Percentiles rank a stretch among this genome's conserved stretches.
Evolutionary conservation across 805 yeast genomes (phyloP).

Genomic region (Wickerhamiella lipophila): DNA sequence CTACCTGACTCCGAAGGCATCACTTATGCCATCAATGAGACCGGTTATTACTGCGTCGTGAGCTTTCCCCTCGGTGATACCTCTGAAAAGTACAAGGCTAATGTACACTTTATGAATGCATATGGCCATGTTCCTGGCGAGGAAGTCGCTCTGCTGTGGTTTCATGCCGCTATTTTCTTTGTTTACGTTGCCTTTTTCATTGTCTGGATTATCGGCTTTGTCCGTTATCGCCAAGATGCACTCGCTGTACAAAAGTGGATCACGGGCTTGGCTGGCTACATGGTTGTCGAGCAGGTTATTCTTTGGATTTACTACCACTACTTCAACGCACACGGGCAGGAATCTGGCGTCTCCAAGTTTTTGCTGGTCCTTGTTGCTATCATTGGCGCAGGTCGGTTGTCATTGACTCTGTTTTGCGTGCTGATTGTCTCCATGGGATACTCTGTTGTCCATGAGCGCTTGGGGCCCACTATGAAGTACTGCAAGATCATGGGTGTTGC

Average conservation of each 20-base stretch:
- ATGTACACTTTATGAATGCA: conserved; percentile 79
- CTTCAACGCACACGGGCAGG: conserved; percentile 47
- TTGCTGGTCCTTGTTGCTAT: conserved; percentile 69
- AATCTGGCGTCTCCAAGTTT: conserved; percentile 43
- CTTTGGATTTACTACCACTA: conserved; percentile 88
- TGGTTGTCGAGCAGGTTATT: conserved; percentile 71
- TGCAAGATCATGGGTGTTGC: conserved; percentile 47
- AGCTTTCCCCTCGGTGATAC: conserved; percentile 39
- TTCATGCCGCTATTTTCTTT: conserved; percentile 75
- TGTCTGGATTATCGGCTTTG: conserved; percentile 74
- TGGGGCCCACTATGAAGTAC: conserved; percentile 66
- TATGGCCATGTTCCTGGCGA: conserved; percentile 82
- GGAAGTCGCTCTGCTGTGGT: conserved; percentile 81
- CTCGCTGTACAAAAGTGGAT: conserved; percentile 84
- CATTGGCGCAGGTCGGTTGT: conserved; percentile 65
- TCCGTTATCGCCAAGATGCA: conserved; percentile 73
- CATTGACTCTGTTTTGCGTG: conserved; percentile 78
- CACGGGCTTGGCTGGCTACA: conserved; percentile 69
- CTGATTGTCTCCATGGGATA: conserved; percentile 82
- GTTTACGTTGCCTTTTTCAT: conserved; percentile 70
- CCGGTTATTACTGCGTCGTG: conserved; percentile 89
- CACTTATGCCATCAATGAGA: conserved; percentile 50
- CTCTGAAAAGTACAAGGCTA: conserved; percentile 40
- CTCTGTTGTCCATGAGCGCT: conserved; percentile 82
- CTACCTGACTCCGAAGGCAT: conserved; percentile 48